Base-by-base conservation (phyloP, 306 rosid species). In the Pachyrhizus erosus region DNA sequence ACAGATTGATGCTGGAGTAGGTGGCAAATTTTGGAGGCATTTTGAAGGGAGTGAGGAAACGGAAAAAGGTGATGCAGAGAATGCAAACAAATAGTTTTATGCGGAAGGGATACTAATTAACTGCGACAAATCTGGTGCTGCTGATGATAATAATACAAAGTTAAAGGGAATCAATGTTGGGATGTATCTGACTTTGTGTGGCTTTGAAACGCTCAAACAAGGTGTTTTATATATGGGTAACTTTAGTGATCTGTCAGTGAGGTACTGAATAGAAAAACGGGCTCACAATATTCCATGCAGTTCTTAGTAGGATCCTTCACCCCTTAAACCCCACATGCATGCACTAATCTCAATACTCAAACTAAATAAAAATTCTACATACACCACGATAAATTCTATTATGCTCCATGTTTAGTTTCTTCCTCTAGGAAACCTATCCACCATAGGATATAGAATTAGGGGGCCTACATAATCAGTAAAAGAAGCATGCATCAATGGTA, bases 151-250 rank as follows among this genome's bases (percentile, higher is more conserved):
- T 79, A 81, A 78, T 81, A 87, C 90, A 87, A 87, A 86, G 76
- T 83, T 85, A 91, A 92, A 93, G 98, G 91, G 91, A 86, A 92
- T 94, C 97, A 78, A 89, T 88, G 97, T 94, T 90, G 89, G 87
- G 87, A 90, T 88, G 89, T 88, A 85, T 90, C 88, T 88, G 92
- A 89, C 94, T 87, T 76, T 84, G 34, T 87, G 18, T 84, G 88
- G 77, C 85, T 79, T 88, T 82, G 87, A 87, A 84, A 85, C 82
- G 77, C 81, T 77, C 85, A 87, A 77, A 69, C 77, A 82, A 65
- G 74, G 77, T 80, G 72, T 75, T 45, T 86, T 62, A 82, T 76
- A 51, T 78, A 84, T 86, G 69, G 78, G 52, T 86, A 83, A 81
- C 82, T 85, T 67, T 65, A 70, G 52, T 79, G 85, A 75, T 85